Evolutionary conservation across 1,284 basidiomycete genomes (phyloP).

Genomic region (Inonotus hispidus): DNA sequence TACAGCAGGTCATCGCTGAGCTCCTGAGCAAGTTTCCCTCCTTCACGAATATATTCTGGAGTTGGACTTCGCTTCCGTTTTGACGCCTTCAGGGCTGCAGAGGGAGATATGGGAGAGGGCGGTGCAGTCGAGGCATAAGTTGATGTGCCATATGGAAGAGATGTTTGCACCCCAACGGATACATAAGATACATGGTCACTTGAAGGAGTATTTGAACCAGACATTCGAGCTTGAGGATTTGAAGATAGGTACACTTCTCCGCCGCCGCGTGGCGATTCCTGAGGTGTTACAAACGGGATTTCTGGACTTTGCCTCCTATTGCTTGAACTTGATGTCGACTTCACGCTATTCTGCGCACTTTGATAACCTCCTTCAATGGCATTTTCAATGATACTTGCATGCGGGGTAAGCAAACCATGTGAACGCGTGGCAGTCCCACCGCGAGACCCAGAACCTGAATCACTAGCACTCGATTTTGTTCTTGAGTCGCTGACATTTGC

Average conservation of each 20-base stretch:
- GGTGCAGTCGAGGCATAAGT: neutral
- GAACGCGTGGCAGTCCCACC: neutral
- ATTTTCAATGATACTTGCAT: conserved; percentile 1
- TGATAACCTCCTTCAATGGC: neutral
- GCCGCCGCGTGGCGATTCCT: neutral
- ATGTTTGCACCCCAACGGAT: conserved; percentile 10
- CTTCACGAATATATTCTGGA: conserved; percentile 1
- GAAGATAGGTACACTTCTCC: neutral
- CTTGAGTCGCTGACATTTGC: neutral
- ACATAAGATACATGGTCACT: neutral
- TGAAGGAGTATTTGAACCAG: neutral
- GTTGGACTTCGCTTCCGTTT: neutral
- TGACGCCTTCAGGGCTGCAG: neutral
- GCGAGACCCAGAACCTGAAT: neutral
- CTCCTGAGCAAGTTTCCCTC: neutral
- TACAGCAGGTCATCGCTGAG: conserved; percentile 1
- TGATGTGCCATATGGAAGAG: neutral
- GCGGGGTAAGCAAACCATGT: conserved; percentile 12
- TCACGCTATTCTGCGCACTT: neutral
- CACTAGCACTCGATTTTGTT: neutral
- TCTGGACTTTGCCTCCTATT: neutral
- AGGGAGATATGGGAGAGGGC: neutral
- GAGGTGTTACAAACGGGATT: neutral
- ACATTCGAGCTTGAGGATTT: neutral
- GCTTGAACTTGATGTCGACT: neutral